Evolutionary conservation across 768 basidiomycete species (phyloP), one percentile per base, ranked within the genome.

Genomic region (Phanerochaete sordida): DNA sequence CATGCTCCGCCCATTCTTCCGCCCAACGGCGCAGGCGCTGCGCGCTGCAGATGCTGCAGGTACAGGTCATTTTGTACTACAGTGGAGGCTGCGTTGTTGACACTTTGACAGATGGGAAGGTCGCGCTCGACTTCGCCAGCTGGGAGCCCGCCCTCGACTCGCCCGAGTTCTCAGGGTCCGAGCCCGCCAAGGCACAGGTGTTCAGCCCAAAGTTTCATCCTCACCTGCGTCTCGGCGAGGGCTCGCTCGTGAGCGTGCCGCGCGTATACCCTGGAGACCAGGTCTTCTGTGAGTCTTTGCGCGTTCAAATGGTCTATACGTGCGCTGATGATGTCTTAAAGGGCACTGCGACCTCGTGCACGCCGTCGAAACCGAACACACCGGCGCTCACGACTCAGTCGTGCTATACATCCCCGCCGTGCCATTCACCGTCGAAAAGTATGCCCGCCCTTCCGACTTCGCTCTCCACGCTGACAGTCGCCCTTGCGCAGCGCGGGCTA

Each of bases 351-450:
- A 82, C 57, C 67, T 77, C 33, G 64, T 82, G 2, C 81, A 82
- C 64, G 74, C 79, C 3, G 79, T 82, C 39, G 81, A 81, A 60
- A 37, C 59, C 49, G 79, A 83, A 58, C 85, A 88, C 69, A 77
- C 72, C 1, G 87, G 87, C 1, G 61, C 67, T 0, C 74, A 65
- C 48, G 84, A 85, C 63, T 86, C 86, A 30, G 81, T 83, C 58
- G 90, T 90, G 50, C 84, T 91, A 79, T 92, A 92, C 62, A 91
- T 91, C 54, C 84, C 86, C 1, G 84, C 90, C 3, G 83, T 86
- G 1, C 89, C 88, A 0, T 73, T 82, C 43, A 90, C 87, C 1
- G 79, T 81, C 3, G 73, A 77, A 61, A 90, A 69, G 66, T 70
- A 24, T 58, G n/a, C n/a, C n/a, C n/a, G n/a, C n/a, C n/a, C n/a